Evolutionary conservation across 202 grass and related monocot species (phyloP).

Genomic region (Panicum hallii): DNA sequence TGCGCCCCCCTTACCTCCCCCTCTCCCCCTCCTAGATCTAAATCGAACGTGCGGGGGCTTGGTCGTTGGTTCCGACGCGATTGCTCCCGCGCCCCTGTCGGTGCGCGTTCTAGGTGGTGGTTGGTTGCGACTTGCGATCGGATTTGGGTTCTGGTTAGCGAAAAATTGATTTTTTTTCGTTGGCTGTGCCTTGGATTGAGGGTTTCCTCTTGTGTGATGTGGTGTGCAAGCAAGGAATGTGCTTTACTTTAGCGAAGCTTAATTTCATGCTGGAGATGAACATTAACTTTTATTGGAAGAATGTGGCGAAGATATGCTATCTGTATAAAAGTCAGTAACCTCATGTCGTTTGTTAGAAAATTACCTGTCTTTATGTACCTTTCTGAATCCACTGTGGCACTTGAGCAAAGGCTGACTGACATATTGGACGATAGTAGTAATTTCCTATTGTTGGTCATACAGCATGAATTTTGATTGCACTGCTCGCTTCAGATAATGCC

Average conservation of each 20-base stretch:
- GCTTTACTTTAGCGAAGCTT: constrained; percentile 7
- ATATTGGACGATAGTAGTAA: not conserved
- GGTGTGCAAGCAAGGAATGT: not conserved
- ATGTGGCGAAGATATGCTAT: not conserved
- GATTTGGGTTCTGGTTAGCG: not conserved
- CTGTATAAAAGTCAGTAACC: constrained; percentile 7
- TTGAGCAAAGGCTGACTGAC: not conserved
- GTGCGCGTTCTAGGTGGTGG: constrained; percentile 21
- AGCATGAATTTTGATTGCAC: not conserved
- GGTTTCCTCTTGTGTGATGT: constrained; percentile 23
- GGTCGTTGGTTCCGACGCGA: not conserved
- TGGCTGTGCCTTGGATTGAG: not conserved
- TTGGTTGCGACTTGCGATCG: constrained; percentile 37
- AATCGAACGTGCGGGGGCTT: constrained; percentile 9
- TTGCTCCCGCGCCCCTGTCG: constrained; percentile 21
- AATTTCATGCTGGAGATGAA: constrained; percentile 7
- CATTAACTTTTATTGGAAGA: constrained; percentile 1
- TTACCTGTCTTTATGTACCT: not conserved
- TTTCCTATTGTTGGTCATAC: not conserved
- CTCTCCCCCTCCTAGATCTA: constrained; percentile 24
- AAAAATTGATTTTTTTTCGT: not conserved
- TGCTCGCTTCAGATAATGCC: not conserved
- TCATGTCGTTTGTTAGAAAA: constrained; percentile 24
- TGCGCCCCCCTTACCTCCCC: constrained; percentile 37
- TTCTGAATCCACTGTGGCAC: not conserved